Evolutionary conservation across 148 eudicot genomes (phyloP), one percentile per base, ranked within the genome.

Genomic region (Spergularia bocconei): DNA sequence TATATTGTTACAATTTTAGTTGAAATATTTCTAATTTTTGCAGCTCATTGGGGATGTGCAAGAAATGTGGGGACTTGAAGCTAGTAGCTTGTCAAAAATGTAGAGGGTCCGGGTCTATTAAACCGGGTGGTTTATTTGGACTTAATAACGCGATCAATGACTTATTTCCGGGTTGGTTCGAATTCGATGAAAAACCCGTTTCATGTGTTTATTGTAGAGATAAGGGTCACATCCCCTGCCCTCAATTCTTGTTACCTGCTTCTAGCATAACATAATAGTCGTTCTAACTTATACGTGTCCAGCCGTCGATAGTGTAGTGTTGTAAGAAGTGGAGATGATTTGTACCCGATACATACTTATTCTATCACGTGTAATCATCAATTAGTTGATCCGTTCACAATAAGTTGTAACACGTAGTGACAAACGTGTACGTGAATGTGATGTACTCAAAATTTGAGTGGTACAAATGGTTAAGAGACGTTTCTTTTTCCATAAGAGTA

Each of bases 1-100:
- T 7, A 25, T 20, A 21, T 9, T 4, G 58, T 55, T 13, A 12
- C 67, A 63, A 41, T 41, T 44, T 11, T 23, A 17, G 56, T 29
- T 48, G 48, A 12, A 13, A 39, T 68, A 19, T 33, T 67, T 4
- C 4, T 13, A 13, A 29, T 20, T 38, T 50, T 13, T 60, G 79
- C 90, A 92, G 97, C 72, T 87, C 97, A 9, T 57, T 90, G 36
- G 87, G 90, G 11, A 90, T 90, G 98, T 90, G 98, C 84, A 90
- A 84, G 58, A 81, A 76, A 85, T 92, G 96, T 54, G 98, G 98
- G 17, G 91, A 90, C 77, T 77, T 92, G 73, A 90, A 75, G 83
- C 56, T 85, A 78, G 84, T 90, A 77, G 88, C 91, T 39, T 92
- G 98, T 84, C 63, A 81, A 50, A 80, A 53, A 29, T 92, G 98